A percentile compares a stretch with the other conserved stretches of the same genome.
phyloP scores from a whole-genome alignment of 1,284 basidiomycete genomes.

The Gomphus bonarii region DNA sequence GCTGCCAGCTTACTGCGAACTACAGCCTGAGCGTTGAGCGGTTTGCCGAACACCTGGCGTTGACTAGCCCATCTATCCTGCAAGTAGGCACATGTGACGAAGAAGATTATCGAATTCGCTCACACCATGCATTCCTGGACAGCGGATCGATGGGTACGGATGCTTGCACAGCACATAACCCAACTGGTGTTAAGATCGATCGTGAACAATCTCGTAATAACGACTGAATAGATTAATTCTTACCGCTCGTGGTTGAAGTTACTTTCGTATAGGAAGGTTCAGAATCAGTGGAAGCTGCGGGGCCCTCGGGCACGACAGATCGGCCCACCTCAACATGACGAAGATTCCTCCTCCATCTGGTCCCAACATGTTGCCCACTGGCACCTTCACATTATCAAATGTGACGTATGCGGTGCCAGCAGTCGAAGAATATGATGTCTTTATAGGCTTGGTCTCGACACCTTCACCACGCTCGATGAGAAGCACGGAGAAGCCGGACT shows the following conservation, averaged over 20 bases:
- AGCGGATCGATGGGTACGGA: conserved; percentile 20
- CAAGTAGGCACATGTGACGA: neutral
- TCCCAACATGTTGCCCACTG: conserved; percentile 43
- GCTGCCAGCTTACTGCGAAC: conserved; percentile 40
- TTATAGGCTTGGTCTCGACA: conserved; percentile 46
- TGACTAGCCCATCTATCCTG: conserved; percentile 29
- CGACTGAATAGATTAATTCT: neutral
- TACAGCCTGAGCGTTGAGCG: conserved; percentile 38
- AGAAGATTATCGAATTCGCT: neutral
- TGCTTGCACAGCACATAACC: conserved; percentile 29
- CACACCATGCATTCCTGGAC: conserved; percentile 22
- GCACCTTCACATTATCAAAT: conserved; percentile 49
- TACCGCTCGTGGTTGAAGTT: conserved; percentile 21
- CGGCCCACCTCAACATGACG: conserved; percentile 26
- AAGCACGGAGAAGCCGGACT: conserved; percentile 40
- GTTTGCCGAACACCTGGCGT: conserved; percentile 33
- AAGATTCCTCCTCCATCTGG: conserved; percentile 43
- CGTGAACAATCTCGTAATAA: neutral
- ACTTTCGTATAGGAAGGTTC: conserved; percentile 4
- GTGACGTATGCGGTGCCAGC: conserved; percentile 46
- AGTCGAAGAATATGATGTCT: conserved; percentile 34
- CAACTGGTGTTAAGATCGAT: conserved; percentile 10
- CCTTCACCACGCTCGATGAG: conserved; percentile 35
- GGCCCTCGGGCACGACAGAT: neutral
- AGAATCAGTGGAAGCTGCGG: neutral